phyloP scores from a whole-genome alignment of 306 rosid species.

The Vigna radiata region DNA sequence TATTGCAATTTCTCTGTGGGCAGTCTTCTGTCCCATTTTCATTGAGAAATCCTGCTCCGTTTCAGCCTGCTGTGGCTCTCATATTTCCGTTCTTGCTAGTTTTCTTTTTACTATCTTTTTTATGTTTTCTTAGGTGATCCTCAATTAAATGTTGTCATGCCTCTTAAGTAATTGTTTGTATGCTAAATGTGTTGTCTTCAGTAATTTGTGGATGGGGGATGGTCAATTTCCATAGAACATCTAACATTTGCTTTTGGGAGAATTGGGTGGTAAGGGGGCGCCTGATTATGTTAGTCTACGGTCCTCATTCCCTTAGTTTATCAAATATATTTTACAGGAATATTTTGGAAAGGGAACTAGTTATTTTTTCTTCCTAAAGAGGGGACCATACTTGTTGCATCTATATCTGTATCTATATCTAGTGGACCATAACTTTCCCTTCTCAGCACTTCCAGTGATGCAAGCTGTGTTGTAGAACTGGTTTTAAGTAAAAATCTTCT shows the following conservation, averaged over 20 bases:
- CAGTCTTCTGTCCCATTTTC: slow-evolving; percentile 29
- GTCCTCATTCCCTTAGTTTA: slow-evolving; percentile 43
- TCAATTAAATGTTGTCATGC: neutral
- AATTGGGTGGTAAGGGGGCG: slow-evolving; percentile 63
- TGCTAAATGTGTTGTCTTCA: slow-evolving; percentile 51
- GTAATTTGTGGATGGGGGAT: slow-evolving; percentile 59
- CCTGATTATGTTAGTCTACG: slow-evolving; percentile 43
- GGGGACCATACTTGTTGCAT: slow-evolving; percentile 11
- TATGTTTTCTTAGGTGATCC: neutral
- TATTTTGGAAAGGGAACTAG: slow-evolving; percentile 40
- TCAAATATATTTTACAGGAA: slow-evolving; percentile 20
- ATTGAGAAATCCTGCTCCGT: slow-evolving; percentile 31
- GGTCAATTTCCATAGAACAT: slow-evolving; percentile 50
- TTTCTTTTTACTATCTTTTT: neutral
- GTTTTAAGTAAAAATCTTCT: slow-evolving; percentile 18
- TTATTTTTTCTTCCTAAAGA: slow-evolving; percentile 55
- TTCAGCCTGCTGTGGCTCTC: neutral
- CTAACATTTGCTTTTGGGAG: slow-evolving; percentile 49
- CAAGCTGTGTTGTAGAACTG: slow-evolving; percentile 20
- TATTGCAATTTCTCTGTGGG: slow-evolving; percentile 37
- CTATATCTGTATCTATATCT: neutral
- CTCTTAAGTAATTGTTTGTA: slow-evolving; percentile 24
- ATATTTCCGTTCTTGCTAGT: neutral
- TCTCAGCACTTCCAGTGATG: slow-evolving; percentile 3
- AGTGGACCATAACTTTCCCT: slow-evolving; percentile 30